Conservation (phyloP, 768 basidiomycete genomes). For the Dacryopinax primogenitus region DNA sequence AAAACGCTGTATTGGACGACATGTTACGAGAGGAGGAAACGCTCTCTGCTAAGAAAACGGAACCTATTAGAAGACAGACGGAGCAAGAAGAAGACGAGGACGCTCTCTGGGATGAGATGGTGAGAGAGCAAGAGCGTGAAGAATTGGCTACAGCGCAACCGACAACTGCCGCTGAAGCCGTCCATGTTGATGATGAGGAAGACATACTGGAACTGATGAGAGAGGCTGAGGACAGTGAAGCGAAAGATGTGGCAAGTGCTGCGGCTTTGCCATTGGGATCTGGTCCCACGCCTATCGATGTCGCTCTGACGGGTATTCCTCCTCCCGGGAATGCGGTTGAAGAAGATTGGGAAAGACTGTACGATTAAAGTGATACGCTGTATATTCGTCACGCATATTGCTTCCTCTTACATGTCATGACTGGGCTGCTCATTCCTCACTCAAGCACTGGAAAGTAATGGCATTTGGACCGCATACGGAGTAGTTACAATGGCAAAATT, state of each 20-base stretch:
- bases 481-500: too few relatives aligned
- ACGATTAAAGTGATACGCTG: conserved; percentile 17
- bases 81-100: conserved; percentile 28
- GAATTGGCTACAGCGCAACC: not conserved
- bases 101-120: conserved; percentile 29
- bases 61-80: not conserved
- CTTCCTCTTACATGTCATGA: too few relatives aligned
- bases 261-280: conserved; percentile 7
- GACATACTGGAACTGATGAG: conserved; percentile 62
- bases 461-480: too few relatives aligned
- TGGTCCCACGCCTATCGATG: not conserved
- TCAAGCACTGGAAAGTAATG: too few relatives aligned
- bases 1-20: conserved; percentile 19
- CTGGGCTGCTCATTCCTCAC: too few relatives aligned
- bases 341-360: conserved; percentile 24
- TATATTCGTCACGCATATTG: too few relatives aligned
- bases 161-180: conserved; percentile 15
- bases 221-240: conserved; percentile 36
- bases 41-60: conserved; percentile 17
- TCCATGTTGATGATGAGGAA: conserved; percentile 43
- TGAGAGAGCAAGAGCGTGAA: conserved; percentile 12
- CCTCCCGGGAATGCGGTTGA: conserved; percentile 15
- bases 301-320: not conserved
- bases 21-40: conserved; percentile 37
- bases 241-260: conserved; percentile 7